Percentiles rank a stretch among this genome's conserved stretches.
phyloP scores from a whole-genome alignment of 768 basidiomycete genomes.

The Boletus patriciae region DNA sequence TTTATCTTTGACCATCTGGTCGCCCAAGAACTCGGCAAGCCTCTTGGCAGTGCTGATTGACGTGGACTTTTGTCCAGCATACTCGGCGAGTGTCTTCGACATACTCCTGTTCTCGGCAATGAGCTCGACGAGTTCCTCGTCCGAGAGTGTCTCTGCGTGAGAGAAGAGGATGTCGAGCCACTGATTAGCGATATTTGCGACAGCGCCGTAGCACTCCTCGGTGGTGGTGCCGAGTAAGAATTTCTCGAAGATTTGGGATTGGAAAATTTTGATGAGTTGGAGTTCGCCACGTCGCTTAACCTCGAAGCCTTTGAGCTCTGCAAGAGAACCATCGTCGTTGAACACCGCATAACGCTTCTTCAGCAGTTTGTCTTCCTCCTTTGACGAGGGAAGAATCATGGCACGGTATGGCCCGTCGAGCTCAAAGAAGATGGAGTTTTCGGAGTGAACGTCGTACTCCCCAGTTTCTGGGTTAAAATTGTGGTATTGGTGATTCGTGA shows the following conservation, averaged over 20 bases:
- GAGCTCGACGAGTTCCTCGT: constrained; percentile 94
- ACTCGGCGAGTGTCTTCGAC: constrained; percentile 95
- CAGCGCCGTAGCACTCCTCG: constrained; percentile 93
- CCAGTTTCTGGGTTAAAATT: constrained; percentile 84
- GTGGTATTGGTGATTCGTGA: constrained; percentile 98
- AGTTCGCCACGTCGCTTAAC: constrained; percentile 97
- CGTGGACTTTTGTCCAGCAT: constrained; percentile 95
- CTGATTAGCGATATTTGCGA: constrained; percentile 90
- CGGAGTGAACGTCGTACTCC: constrained; percentile 81
- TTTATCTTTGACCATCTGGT: constrained; percentile 99
- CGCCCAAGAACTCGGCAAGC: constrained; percentile 93
- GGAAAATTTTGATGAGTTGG: constrained; percentile 99
- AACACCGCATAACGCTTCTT: constrained; percentile 99
- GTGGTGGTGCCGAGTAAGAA: constrained; percentile 92
- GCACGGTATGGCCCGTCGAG: constrained; percentile 98
- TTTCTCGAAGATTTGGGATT: constrained; percentile 96
- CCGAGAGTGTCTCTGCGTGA: constrained; percentile 77
- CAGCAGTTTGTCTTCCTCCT: constrained; percentile 96
- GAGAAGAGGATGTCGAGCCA: constrained; percentile 96
- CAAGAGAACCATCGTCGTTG: constrained; percentile 96
- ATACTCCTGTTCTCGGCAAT: constrained; percentile 99
- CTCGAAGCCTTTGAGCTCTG: constrained; percentile 98
- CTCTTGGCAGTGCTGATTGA: constrained; percentile 96
- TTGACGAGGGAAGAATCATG: constrained; percentile 98
- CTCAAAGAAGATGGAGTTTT: constrained; percentile 99